Evolutionary conservation across 805 yeast genomes (phyloP).

Genomic region (Geotrichum ghanense): DNA sequence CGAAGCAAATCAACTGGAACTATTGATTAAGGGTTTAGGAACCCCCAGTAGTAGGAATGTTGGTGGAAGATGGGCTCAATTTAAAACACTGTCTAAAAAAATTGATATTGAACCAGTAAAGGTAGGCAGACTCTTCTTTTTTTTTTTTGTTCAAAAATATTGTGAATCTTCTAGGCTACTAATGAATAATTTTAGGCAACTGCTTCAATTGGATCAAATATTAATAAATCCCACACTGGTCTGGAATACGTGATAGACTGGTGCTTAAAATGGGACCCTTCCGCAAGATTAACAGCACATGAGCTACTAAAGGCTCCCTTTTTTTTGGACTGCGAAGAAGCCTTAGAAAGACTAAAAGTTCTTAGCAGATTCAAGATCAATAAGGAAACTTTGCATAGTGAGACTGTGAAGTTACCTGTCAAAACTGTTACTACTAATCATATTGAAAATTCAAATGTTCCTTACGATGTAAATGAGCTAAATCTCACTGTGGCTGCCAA

Average conservation of each 20-base stretch:
- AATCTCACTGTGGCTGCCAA: neutral
- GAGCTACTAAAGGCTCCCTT: slow-evolving; percentile 10
- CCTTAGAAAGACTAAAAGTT: neutral
- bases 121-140: no score
- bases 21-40: slow-evolving; percentile 58
- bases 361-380: neutral
- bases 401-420: neutral
- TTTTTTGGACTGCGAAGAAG: slow-evolving; percentile 5
- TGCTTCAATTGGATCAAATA: slow-evolving; percentile 1
- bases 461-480: neutral
- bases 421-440: no score
- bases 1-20: slow-evolving; percentile 69
- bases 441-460: neutral
- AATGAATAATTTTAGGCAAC: slow-evolving; percentile 28
- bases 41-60: slow-evolving; percentile 39
- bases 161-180: neutral
- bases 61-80: slow-evolving; percentile 11
- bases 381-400: neutral
- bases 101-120: slow-evolving; percentile 11
- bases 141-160: slow-evolving; percentile 8
- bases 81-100: slow-evolving; percentile 5
- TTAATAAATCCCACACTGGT: slow-evolving; percentile 1
- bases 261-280: slow-evolving; percentile 73
- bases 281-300: slow-evolving; percentile 15
- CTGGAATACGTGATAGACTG: slow-evolving; percentile 9